These are phyloP conservation scores for Setaria italica DNA, from an alignment of 202 grass and related monocot species.

Conservation along the genomic window DNA sequence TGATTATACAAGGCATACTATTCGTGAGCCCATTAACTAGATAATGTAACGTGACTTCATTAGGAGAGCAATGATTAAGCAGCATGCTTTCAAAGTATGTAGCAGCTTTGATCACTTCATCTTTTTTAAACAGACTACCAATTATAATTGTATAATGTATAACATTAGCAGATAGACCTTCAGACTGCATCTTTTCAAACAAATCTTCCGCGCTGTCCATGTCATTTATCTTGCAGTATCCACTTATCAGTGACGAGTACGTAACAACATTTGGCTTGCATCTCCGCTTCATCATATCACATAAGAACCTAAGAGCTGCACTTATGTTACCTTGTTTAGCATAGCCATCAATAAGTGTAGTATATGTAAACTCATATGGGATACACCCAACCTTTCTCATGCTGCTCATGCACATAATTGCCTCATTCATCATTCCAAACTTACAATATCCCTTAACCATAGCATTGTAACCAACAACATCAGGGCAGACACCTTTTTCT, in stretches of 20 bases:
- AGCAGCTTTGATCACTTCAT: constrained; percentile 51
- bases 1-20: constrained; percentile 38
- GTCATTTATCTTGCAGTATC: constrained; percentile 65
- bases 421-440: constrained; percentile 76
- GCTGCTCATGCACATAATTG: constrained; percentile 56
- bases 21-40: constrained; percentile 71
- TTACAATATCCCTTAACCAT: constrained; percentile 91
- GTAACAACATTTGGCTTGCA: constrained; percentile 68
- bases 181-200: constrained; percentile 60
- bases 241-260: constrained; percentile 66
- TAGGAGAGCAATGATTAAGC: constrained; percentile 67
- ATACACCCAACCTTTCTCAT: constrained; percentile 63
- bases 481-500: constrained; percentile 52
- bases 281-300: constrained; percentile 77
- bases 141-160: constrained; percentile 76
- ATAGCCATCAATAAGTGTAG: constrained; percentile 66
- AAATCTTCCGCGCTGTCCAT: constrained; percentile 57
- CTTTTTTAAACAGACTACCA: constrained; percentile 65
- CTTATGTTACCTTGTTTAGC: constrained; percentile 61
- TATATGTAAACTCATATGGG: constrained; percentile 79
- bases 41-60: constrained; percentile 70
- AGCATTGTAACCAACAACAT: constrained; percentile 71
- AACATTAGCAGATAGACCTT: constrained; percentile 67
- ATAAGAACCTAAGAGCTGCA: constrained; percentile 63
- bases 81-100: constrained; percentile 76